phyloP scores from a whole-genome alignment of 73 alveolate genomes.

The Halteria grandinella region DNA sequence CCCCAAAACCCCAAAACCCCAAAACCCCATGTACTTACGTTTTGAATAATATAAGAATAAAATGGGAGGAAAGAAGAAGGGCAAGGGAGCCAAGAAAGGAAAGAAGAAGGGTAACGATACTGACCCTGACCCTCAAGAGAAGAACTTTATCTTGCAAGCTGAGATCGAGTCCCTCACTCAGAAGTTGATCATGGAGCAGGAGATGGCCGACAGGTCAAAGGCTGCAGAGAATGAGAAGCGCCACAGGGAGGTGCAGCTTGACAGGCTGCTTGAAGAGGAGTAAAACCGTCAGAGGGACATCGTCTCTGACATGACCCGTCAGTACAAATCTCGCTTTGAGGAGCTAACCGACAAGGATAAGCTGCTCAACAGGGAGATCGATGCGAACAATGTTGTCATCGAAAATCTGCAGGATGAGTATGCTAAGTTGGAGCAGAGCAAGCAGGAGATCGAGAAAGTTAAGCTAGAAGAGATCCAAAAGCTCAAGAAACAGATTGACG shows the following conservation, averaged over 20 bases:
- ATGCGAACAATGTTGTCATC: constrained; percentile 38
- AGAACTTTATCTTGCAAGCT: constrained; percentile 51
- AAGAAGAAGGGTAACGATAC: constrained; percentile 52
- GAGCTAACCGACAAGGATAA: constrained; percentile 69
- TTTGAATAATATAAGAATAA: not conserved
- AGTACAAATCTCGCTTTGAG: constrained; percentile 79
- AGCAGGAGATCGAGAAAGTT: constrained; percentile 61
- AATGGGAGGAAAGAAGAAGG: constrained; percentile 70
- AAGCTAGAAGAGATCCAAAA: constrained; percentile 80
- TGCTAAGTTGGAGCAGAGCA: constrained; percentile 53
- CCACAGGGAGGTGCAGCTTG: constrained; percentile 72
- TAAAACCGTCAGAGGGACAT: constrained; percentile 71
- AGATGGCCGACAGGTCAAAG: constrained; percentile 73
- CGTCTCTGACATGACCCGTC: constrained; percentile 84
- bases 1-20: constrained; percentile 36
- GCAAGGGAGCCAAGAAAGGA: constrained; percentile 56
- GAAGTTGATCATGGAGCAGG: constrained; percentile 64
- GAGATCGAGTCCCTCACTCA: constrained; percentile 60
- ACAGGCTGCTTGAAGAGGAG: constrained; percentile 72
- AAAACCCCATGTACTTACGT: constrained; percentile 5
- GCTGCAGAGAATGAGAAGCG: constrained; percentile 84
- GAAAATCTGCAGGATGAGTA: constrained; percentile 67
- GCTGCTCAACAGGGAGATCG: constrained; percentile 59
- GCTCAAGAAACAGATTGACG: constrained; percentile 75
- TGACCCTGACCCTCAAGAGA: constrained; percentile 60